phyloP scores from a whole-genome alignment of 2,329 filamentous ascomycete species.

The Leptographium lundbergii region DNA sequence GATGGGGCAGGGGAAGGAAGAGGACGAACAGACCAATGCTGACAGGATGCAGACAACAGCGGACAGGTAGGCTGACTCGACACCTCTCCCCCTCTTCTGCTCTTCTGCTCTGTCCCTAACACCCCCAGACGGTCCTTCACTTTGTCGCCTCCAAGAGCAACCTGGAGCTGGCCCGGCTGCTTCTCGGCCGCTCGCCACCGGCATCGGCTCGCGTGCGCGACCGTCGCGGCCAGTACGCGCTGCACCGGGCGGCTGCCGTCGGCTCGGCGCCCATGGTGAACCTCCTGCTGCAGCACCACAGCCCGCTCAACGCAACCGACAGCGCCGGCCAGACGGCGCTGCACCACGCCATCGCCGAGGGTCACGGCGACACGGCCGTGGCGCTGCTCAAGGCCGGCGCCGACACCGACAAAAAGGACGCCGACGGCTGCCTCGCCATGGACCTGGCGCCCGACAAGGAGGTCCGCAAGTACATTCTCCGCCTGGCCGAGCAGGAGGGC shows the following conservation, averaged over 20 bases:
- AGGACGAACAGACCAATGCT: conserved; percentile 1
- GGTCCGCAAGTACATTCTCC: conserved; percentile 64
- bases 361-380: conserved; percentile 71
- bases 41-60: conserved; percentile 37
- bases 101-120: neutral
- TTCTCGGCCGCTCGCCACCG: conserved; percentile 56
- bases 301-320: conserved; percentile 76
- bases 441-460: conserved; percentile 79
- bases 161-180: conserved; percentile 62
- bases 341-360: conserved; percentile 75
- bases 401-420: conserved; percentile 65
- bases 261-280: conserved; percentile 82
- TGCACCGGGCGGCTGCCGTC: conserved; percentile 84
- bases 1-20: too few species aligned
- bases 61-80: conserved; percentile 39
- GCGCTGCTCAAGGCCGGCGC: conserved; percentile 74
- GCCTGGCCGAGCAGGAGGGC: conserved; percentile 72
- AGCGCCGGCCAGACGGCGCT: conserved; percentile 73
- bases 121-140: conserved; percentile 67
- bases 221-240: conserved; percentile 72
- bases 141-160: conserved; percentile 87
- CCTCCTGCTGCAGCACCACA: conserved; percentile 61
- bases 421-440: conserved; percentile 57
- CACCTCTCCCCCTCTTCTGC: neutral
- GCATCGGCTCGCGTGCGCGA: conserved; percentile 75